Base-by-base conservation (phyloP, 192 early-diverging fungal genomes). In the Spinellus fusiger region DNA sequence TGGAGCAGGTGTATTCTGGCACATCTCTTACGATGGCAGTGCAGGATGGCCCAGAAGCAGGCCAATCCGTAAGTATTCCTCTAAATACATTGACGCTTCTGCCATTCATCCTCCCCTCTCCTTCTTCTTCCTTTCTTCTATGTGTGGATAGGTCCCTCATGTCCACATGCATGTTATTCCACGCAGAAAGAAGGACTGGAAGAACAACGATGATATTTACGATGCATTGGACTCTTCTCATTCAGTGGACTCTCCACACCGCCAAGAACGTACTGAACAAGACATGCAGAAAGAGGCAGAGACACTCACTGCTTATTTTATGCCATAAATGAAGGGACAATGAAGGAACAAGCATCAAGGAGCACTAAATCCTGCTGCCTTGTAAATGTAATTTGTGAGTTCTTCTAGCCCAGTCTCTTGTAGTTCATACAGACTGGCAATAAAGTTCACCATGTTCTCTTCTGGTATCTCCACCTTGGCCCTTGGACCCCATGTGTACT, bases 101-200 rank as follows among this genome's bases (percentile, higher is more conserved):
- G n/a, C n/a, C n/a, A n/a, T n/a, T n/a, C n/a, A n/a, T n/a, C n/a
- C n/a, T n/a, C n/a, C n/a, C 12, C 20, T 12, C 12, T 4, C 20
- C 6, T 26, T 50, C 31, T 27, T 29, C 27, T n/a, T 9, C 18
- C 25, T 9, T 16, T 8, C 44, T 32, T 18, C 40, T 27, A 48
- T 51, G 8, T 5, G 32, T 18, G 27, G 92, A 69, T 80, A 93
- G 20, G 93, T 98, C 4, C 81, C 88, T 9, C 96, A 98, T 72
- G 87, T 89, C 7, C 96, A 98, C 59, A 69, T 96, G 27, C 96
- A 98, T 71, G 62, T 98, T 26, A 92, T 98, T 38, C 94, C 95
- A 35, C 81, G 95, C 9, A 75, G 69, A 32, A 62, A 70, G 16
- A 89, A 89, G 26, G 93, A 98, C 64, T 94, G 80, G 76, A 74